phyloP scores from a whole-genome alignment of 1,284 basidiomycete genomes.

The Microbotryum intermedium region DNA sequence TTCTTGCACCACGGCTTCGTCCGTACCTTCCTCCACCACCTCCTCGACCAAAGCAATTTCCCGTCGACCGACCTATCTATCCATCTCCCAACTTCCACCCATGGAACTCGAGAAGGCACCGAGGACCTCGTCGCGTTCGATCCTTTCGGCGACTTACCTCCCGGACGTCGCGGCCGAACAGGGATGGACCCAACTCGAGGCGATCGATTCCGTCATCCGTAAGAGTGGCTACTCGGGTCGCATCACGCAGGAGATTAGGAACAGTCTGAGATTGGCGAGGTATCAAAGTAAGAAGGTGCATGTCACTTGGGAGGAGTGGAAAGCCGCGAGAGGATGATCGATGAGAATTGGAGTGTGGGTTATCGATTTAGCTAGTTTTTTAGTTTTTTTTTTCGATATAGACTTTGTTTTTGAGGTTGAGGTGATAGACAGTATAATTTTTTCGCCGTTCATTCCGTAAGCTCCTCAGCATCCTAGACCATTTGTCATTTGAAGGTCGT shows the following conservation, averaged over 20 bases:
- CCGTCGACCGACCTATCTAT: conserved; percentile 9
- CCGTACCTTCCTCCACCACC: neutral
- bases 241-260: conserved; percentile 73
- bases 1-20: neutral
- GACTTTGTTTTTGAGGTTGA: too few species aligned
- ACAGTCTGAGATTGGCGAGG: conserved; percentile 64
- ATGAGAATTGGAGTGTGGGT: too few species aligned
- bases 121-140: conserved; percentile 11
- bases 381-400: too few species aligned
- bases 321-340: neutral
- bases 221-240: conserved; percentile 79
- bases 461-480: too few species aligned
- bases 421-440: too few species aligned
- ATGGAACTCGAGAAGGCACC: conserved; percentile 5
- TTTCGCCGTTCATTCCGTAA: too few species aligned
- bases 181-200: conserved; percentile 83
- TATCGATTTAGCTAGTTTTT: too few species aligned
- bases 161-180: conserved; percentile 87
- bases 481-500: too few species aligned
- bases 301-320: conserved; percentile 65
- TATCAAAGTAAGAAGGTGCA: conserved; percentile 74
- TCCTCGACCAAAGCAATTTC: neutral
- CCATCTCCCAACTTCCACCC: conserved; percentile 17
- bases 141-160: conserved; percentile 82
- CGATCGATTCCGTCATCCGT: conserved; percentile 79